Evolutionary conservation across 2,329 filamentous ascomycete genomes (phyloP), one percentile per base, ranked within the genome.

Genomic region (Exophiala sideris): DNA sequence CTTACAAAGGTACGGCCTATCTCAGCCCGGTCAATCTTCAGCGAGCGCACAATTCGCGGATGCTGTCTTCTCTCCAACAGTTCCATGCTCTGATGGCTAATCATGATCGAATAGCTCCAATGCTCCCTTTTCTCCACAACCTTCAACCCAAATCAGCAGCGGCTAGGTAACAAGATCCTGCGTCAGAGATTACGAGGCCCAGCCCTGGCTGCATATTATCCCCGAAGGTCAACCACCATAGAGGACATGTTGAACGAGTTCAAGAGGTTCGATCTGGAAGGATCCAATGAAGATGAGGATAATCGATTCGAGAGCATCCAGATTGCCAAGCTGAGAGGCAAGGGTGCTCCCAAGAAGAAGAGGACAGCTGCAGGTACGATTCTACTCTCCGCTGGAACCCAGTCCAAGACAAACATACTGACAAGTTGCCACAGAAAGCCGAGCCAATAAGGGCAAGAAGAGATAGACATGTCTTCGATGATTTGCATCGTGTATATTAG

Each of bases 291-390:
- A 58, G 77, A 79, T 3, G 89, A 95, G 70, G 83, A 89, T 64
- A 87, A 94, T 61, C 85, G 94, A 64, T 75, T 90, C 57, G 90
- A 90, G 70, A 82, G 85, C 71, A 79, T 91, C 62, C 70, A 64
- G 67, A 75, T 72, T 67, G 69, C 87, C 65, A 91, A 89, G 71
- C 73, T 81, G 29, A 85, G 91, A 76, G 91, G 91, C 62, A 96
- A 97, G 79, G 86, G 86, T 51, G 83, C 87, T 41, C 91, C 92
- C 6, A 87, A 95, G 82, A 96, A 95, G 83, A 95, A 94, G 80
- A 85, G 79, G 68, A 84, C 79, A 18, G 69, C 69, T 29, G 72
- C 69, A 62, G 72, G 73, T 75, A 67, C 62, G 64, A 54, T 29
- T 29, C 7, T 8, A 5, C 24, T 29, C 24, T 29, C 2, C 1